These are phyloP conservation scores for Solanum bulbocastanum DNA, from an alignment of 257 asterid species.

Conservation along the genomic window DNA sequence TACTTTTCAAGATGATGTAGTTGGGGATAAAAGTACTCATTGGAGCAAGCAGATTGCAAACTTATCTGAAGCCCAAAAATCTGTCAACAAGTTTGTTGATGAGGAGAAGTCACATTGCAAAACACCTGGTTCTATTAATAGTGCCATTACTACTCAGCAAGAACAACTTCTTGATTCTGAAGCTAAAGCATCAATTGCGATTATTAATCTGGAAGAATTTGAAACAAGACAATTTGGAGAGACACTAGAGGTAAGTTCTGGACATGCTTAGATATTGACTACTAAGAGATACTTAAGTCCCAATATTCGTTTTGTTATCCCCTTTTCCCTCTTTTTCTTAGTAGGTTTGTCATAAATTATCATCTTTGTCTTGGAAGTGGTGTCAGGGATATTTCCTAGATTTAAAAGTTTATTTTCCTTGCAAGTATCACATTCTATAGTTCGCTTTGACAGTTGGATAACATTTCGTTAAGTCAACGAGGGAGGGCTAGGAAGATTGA, in stretches of 20 bases:
- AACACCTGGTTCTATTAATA: neutral
- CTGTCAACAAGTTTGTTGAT: neutral
- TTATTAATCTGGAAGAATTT: neutral
- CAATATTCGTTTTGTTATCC: neutral
- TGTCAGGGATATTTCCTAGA: neutral
- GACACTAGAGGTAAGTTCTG: neutral
- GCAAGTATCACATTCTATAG: neutral
- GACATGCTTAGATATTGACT: neutral
- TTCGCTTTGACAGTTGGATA: neutral
- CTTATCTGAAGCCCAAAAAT: neutral
- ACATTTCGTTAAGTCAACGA: neutral
- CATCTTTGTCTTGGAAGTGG: neutral
- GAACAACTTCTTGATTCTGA: neutral
- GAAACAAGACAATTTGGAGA: neutral
- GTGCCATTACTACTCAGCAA: neutral
- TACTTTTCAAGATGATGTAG: neutral
- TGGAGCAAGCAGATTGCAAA: neutral
- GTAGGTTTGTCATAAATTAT: neutral
- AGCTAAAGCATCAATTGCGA: neutral
- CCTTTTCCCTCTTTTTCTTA: neutral
- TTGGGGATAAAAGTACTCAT: neutral
- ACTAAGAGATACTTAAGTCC: neutral
- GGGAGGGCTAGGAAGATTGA: neutral
- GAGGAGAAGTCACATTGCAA: neutral
- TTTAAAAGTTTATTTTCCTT: neutral